These are phyloP conservation scores for Eimeria falciformis DNA, from an alignment of 169 alveolate species.

Conservation along the genomic window DNA sequence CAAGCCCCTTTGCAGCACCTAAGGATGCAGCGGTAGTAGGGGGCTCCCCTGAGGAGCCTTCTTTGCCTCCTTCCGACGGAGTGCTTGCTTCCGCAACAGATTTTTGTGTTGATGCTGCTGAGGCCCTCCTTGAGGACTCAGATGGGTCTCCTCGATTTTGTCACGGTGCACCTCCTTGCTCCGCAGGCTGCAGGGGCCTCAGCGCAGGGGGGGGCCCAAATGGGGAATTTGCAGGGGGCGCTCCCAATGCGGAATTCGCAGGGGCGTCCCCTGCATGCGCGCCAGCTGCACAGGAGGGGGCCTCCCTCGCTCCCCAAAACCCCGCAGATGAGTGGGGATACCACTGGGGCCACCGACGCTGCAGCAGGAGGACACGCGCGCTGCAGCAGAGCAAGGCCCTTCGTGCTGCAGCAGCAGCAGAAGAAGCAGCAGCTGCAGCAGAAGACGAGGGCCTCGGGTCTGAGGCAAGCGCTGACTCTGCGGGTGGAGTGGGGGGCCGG, in stretches of 20 bases:
- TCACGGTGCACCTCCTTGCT: not conserved
- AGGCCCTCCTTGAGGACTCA: not conserved
- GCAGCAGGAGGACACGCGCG: slow-evolving; percentile 31
- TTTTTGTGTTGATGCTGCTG: slow-evolving; percentile 19
- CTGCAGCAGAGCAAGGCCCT: slow-evolving; percentile 46
- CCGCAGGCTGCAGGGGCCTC: not conserved
- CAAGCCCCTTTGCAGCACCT: too few relatives aligned
- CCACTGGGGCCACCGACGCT: slow-evolving; percentile 23
- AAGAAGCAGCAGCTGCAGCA: slow-evolving; percentile 23
- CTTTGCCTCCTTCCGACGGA: not conserved
- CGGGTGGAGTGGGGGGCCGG: not conserved
- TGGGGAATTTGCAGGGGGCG: not conserved
- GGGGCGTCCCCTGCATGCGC: not conserved
- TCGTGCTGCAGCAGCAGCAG: slow-evolving; percentile 30
- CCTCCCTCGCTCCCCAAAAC: not conserved
- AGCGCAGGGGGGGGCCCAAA: not conserved
- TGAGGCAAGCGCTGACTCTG: slow-evolving; percentile 14
- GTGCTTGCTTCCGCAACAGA: slow-evolving; percentile 6
- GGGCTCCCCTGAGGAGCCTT: too few relatives aligned
- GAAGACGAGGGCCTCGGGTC: slow-evolving; percentile 21
- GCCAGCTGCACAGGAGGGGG: not conserved
- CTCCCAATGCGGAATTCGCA: not conserved
- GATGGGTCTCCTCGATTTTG: slow-evolving; percentile 3
- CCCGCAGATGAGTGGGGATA: slow-evolving; percentile 8
- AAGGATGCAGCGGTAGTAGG: too few relatives aligned